Percentiles rank a stretch among this genome's conserved stretches.
Evolutionary conservation across 805 yeast species (phyloP).

Genomic region (Candida coquimbonensis): DNA sequence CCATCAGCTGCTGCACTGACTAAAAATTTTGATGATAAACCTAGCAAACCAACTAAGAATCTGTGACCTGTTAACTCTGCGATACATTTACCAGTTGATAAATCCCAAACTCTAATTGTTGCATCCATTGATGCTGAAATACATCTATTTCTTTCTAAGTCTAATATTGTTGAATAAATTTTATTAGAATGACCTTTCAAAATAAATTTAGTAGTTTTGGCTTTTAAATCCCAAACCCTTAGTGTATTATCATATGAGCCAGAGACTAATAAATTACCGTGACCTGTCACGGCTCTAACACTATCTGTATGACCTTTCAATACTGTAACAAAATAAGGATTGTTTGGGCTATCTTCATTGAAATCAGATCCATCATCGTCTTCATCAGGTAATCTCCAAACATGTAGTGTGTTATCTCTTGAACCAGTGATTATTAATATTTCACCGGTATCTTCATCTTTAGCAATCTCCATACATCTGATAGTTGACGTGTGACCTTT

Average conservation of each 20-base stretch:
- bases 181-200: slow-evolving; percentile 80
- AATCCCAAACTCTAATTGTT: slow-evolving; percentile 84
- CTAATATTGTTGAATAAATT: slow-evolving; percentile 84
- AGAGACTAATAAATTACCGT: slow-evolving; percentile 75
- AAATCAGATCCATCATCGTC: slow-evolving; percentile 25
- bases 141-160: slow-evolving; percentile 68
- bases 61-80: slow-evolving; percentile 80
- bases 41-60: slow-evolving; percentile 81
- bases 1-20: slow-evolving; percentile 97
- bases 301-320: slow-evolving; percentile 71
- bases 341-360: slow-evolving; percentile 27
- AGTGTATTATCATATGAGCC: slow-evolving; percentile 90
- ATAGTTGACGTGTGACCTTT: slow-evolving; percentile 91
- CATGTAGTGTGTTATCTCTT: slow-evolving; percentile 74
- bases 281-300: slow-evolving; percentile 83
- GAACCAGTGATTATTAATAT: slow-evolving; percentile 85
- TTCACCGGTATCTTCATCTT: slow-evolving; percentile 53
- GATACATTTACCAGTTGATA: slow-evolving; percentile 64
- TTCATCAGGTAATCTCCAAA: slow-evolving; percentile 71
- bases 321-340: slow-evolving; percentile 62
- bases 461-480: slow-evolving; percentile 79
- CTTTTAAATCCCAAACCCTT: slow-evolving; percentile 84
- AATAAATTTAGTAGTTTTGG: slow-evolving; percentile 65
- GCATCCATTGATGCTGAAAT: slow-evolving; percentile 90
- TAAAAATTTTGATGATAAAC: slow-evolving; percentile 64